Base-by-base conservation (phyloP, 2,329 filamentous ascomycete species). In the Fusarium sambucinum region DNA sequence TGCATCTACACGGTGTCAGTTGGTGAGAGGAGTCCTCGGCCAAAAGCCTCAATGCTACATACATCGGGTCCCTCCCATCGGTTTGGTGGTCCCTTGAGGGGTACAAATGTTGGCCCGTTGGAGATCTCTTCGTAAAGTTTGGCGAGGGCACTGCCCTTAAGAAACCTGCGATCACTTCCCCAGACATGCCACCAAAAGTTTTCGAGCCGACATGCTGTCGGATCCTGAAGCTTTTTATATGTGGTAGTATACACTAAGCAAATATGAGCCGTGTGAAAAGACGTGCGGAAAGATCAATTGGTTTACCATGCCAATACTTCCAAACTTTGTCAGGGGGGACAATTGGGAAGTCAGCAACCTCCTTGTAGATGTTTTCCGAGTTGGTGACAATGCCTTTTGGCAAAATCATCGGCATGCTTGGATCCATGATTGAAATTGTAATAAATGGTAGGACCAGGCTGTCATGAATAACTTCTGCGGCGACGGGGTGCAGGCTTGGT, bases 141-240 rank as follows among this genome's bases (percentile, higher is more conserved):
- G 58, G 88, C 87, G 45, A 90, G 79, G 14, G 82, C 81, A 33
- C 78, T 79, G 38, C 85, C 87, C 46, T 85, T 84, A 47, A 89
- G 79, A 54, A 81, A 74, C 33, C 84, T 81, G 29, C 84, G 80
- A 66, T 88, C 80, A 69, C 88, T 89, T 33, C 87, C 87, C 83
- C 86, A 87, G 55, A 90, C 86, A 72, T 89, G 87, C 84, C 87
- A 89, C 87, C 87, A 90, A 69, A 89, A 89, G 71, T 89, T 87
- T 73, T 90, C 87, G 21, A 89, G 78, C 19, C 88, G 86, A 60
- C 84, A 85, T 29, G 87, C 86, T 5, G 86, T 89, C n/a, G 87
- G 87, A 69, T 90, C 87, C 61, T 84, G 81, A 32, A 89, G 81
- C 68, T 83, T 83, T 71, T 86, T 85, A 65, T 85, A 85, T 17